phyloP scores from a whole-genome alignment of 2,329 filamentous ascomycete genomes.

The Ascochyta fabae region DNA sequence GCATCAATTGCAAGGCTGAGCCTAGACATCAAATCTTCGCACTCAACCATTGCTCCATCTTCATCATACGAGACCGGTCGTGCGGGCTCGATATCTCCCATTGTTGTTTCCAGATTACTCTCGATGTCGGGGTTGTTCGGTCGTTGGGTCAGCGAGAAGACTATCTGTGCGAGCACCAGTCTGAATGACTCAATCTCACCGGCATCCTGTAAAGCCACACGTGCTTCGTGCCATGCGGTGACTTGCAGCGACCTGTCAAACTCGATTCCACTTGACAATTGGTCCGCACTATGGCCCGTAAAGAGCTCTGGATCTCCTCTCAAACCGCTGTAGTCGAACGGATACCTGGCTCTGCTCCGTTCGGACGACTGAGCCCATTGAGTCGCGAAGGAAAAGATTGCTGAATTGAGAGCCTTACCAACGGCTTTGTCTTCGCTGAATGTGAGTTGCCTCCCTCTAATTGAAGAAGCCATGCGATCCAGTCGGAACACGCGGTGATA shows the following conservation, averaged over 20 bases:
- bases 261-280: constrained; percentile 13
- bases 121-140: constrained; percentile 31
- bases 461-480: constrained; percentile 53
- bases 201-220: constrained; percentile 47
- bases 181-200: constrained; percentile 54
- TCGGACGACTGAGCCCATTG: constrained; percentile 54
- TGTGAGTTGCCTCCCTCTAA: constrained; percentile 52
- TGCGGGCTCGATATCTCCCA: background rate
- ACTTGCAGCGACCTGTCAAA: constrained; percentile 50
- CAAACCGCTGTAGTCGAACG: constrained; percentile 27
- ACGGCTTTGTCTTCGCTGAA: constrained; percentile 53
- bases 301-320: constrained; percentile 18
- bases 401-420: constrained; percentile 55
- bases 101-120: background rate
- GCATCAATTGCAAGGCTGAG: constrained; percentile 43
- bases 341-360: constrained; percentile 38
- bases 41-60: constrained; percentile 20
- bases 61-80: background rate
- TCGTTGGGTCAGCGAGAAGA: constrained; percentile 55
- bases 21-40: constrained; percentile 40
- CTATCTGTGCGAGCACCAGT: constrained; percentile 54
- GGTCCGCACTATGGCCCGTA: constrained; percentile 6
- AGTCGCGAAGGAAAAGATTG: constrained; percentile 61
- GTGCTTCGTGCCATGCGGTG: constrained; percentile 53
- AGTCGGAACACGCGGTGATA: constrained; percentile 58